Evolutionary conservation across 1,284 basidiomycete genomes (phyloP).

Genomic region (Anthracocystis panici-leucophaei): DNA sequence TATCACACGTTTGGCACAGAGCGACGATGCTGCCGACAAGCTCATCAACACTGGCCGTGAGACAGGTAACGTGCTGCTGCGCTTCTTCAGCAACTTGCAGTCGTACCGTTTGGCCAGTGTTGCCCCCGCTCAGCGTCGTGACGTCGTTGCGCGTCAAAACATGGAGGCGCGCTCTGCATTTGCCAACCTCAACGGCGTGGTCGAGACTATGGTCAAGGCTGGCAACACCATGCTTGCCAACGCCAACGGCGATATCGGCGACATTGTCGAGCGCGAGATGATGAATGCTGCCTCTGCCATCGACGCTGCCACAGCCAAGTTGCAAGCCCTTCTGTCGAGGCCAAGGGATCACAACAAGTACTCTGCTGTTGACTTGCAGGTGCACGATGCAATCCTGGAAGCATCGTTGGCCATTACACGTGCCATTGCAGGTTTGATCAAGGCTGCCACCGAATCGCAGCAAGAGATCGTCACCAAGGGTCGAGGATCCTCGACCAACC

Average conservation of each 20-base stretch:
- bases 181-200: constrained; percentile 83
- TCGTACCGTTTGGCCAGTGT: constrained; percentile 82
- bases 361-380: constrained; percentile 90
- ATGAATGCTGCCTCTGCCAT: constrained; percentile 90
- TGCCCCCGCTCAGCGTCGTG: constrained; percentile 78
- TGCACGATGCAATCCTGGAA: constrained; percentile 96
- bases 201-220: constrained; percentile 89
- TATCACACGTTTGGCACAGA: constrained; percentile 88
- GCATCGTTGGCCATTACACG: constrained; percentile 94
- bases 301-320: constrained; percentile 87
- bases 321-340: constrained; percentile 89
- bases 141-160: constrained; percentile 90
- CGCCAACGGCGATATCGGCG: constrained; percentile 92
- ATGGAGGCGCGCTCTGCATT: constrained; percentile 85
- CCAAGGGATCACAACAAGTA: constrained; percentile 86
- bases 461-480: constrained; percentile 97
- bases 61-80: constrained; percentile 86
- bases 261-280: constrained; percentile 98
- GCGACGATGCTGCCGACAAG: constrained; percentile 91
- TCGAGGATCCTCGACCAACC: constrained; percentile 84
- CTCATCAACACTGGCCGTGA: constrained; percentile 85
- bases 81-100: constrained; percentile 94
- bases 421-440: constrained; percentile 93
- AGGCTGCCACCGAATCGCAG: constrained; percentile 95
- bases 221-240: constrained; percentile 80